phyloP scores from a whole-genome alignment of 2,329 filamentous ascomycete species.

The Fusarium oxysporum region DNA sequence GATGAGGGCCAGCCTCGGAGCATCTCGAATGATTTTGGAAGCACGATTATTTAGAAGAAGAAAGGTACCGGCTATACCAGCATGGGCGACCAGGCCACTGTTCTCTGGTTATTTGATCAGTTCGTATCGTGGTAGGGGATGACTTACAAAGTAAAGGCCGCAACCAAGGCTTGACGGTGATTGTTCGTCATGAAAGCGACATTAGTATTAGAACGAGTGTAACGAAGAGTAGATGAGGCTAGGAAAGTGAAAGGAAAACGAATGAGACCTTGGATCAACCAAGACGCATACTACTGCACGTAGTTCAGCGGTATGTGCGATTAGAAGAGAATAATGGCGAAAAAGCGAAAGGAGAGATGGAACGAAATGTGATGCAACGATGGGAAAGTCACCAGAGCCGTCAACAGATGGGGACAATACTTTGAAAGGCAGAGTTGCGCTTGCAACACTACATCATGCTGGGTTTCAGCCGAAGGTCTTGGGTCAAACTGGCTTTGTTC shows the following conservation, averaged over 20 bases:
- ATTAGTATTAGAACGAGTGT: constrained; percentile 45
- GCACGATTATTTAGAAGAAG: constrained; percentile 61
- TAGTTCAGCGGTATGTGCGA: constrained; percentile 27
- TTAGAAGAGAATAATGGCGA: constrained; percentile 26
- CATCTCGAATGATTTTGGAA: constrained; percentile 64
- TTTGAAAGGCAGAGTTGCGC: constrained; percentile 29
- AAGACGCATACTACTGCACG: constrained; percentile 30
- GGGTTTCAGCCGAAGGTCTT: constrained; percentile 39
- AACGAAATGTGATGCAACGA: constrained; percentile 26
- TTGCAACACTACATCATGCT: constrained; percentile 34
- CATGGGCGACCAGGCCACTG: constrained; percentile 65
- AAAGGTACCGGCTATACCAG: constrained; percentile 60
- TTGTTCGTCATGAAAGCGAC: constrained; percentile 57
- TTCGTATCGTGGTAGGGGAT: neutral
- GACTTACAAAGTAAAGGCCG: constrained; percentile 66
- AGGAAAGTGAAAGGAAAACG: constrained; percentile 32
- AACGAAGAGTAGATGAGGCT: constrained; percentile 48
- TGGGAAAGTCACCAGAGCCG: constrained; percentile 12
- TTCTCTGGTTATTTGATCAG: constrained; percentile 43
- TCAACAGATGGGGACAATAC: constrained; percentile 12
- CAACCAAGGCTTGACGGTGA: constrained; percentile 61
- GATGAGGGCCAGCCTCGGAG: constrained; percentile 73
- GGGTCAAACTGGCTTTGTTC: constrained; percentile 46
- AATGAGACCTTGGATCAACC: constrained; percentile 37
- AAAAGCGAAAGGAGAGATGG: constrained; percentile 28